Conservation (phyloP, 495 filamentous ascomycete genomes). For the Hyaloscypha bicolor region DNA sequence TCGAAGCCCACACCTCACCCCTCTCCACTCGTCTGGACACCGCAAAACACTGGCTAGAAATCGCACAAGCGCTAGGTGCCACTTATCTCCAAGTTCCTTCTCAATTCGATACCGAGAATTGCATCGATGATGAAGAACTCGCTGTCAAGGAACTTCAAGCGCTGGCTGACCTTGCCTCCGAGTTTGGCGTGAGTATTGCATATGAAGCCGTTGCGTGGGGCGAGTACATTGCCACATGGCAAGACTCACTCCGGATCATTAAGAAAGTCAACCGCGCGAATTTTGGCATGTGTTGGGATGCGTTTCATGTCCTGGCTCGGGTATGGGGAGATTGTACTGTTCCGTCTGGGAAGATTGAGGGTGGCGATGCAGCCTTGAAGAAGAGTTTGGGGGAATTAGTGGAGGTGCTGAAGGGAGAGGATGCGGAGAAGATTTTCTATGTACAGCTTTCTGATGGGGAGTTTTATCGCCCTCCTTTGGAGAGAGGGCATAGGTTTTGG, state of each 20-base stretch:
- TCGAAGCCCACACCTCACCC: slow-evolving; percentile 55
- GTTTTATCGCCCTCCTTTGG: slow-evolving; percentile 56
- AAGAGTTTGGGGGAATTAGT: slow-evolving; percentile 51
- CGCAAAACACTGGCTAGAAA: slow-evolving; percentile 66
- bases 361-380: slow-evolving; percentile 58
- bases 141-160: slow-evolving; percentile 66
- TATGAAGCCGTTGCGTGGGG: slow-evolving; percentile 79
- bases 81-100: slow-evolving; percentile 75
- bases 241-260: slow-evolving; percentile 68
- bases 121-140: slow-evolving; percentile 52
- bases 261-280: slow-evolving; percentile 65
- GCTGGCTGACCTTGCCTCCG: slow-evolving; percentile 65
- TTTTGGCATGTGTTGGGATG: slow-evolving; percentile 80
- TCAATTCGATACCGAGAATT: slow-evolving; percentile 55
- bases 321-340: slow-evolving; percentile 64
- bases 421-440: slow-evolving; percentile 70
- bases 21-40: slow-evolving; percentile 61
- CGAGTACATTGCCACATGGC: slow-evolving; percentile 70
- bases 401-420: slow-evolving; percentile 52
- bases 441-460: slow-evolving; percentile 79
- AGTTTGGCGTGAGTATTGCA: slow-evolving; percentile 65
- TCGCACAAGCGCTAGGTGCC: slow-evolving; percentile 65
- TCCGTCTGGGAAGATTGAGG: slow-evolving; percentile 48
- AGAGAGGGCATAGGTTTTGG: slow-evolving; percentile 64
- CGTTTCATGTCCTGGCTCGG: slow-evolving; percentile 74